Evolutionary conservation across 345 rosid genomes (phyloP), one percentile per base, ranked within the genome.

Genomic region (Dipteronia sinensis): DNA sequence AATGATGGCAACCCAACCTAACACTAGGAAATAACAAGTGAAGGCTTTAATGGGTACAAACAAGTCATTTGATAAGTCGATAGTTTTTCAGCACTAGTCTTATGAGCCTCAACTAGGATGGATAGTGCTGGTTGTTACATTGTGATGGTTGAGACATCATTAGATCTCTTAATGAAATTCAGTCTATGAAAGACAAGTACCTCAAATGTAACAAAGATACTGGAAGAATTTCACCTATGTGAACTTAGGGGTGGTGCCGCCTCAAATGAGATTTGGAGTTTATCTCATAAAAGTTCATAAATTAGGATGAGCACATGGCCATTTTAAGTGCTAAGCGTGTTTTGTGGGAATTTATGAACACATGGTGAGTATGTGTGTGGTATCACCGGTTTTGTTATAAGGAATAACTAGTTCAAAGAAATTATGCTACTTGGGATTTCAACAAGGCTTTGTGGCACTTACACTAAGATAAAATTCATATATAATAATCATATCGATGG

Each of bases 1-100:
- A 70, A 68, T 42, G n/a, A 68, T 68, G 6, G 72, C 56, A 68
- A 44, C 31, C 34, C n/a, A 68, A 44, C 29, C n/a, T 42, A 68
- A 68, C 31, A 44, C 34, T 44, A 68, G 53, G 0, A 20, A 68
- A 68, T 49, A 0, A 44, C 29, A 12, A 2, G 56, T 68, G 1
- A 6, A 7, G 9, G 31, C 19, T 68, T 68, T 12, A 68, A 12
- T 10, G 10, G 31, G 34, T 42, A 44, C 16, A 68, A 67, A 68
- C 56, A 68, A 68, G 34, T 44, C 5, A 2, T 44, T 68, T 42
- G 56, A 68, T 49, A 49, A 44, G 1, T 68, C n/a, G 19, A 44
- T 11, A 22, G 19, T 46, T 44, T 44, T 20, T 44, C 0, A 23
- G 1, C 72, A 68, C 19, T 44, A 44, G n/a, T 20, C 10, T 10